Percentiles rank a stretch among this genome's conserved stretches.
These are phyloP conservation scores for Syncephalastrum sp. DNA, from an alignment of 371 early-diverging fungal species.

Conservation along the genomic window DNA sequence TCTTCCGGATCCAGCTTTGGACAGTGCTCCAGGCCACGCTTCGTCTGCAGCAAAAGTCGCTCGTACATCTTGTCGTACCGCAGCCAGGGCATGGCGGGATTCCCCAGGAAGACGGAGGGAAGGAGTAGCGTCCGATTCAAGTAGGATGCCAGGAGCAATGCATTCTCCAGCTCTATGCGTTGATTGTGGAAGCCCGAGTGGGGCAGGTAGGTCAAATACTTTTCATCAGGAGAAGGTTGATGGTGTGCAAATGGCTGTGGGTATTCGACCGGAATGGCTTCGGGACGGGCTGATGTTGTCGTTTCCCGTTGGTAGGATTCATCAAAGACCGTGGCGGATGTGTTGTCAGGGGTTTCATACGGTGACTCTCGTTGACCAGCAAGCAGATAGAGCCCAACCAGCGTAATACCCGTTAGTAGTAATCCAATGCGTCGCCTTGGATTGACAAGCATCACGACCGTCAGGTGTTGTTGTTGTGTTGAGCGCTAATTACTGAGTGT, in stretches of 20 bases:
- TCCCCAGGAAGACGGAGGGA: slow-evolving; percentile 57
- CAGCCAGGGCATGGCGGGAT: slow-evolving; percentile 59
- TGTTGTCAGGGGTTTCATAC: not conserved
- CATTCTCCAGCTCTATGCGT: slow-evolving; percentile 59
- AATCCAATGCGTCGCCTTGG: slow-evolving; percentile 9
- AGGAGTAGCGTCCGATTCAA: slow-evolving; percentile 57
- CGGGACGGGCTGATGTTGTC: not conserved
- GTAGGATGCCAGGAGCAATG: slow-evolving; percentile 52
- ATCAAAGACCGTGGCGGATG: not conserved
- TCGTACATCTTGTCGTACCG: slow-evolving; percentile 54
- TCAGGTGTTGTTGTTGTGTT: no score
- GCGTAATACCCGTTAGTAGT: not conserved
- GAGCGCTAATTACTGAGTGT: no score
- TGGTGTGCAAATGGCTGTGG: slow-evolving; percentile 21
- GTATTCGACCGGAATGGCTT: slow-evolving; percentile 18
- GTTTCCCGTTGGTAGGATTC: not conserved
- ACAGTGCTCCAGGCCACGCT: slow-evolving; percentile 58
- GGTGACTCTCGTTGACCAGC: not conserved
- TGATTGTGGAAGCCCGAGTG: slow-evolving; percentile 70
- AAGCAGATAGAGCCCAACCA: slow-evolving; percentile 4
- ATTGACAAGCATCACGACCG: slow-evolving; percentile 6
- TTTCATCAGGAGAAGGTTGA: slow-evolving; percentile 26
- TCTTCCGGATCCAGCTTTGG: slow-evolving; percentile 28
- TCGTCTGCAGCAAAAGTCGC: slow-evolving; percentile 54
- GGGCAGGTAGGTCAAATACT: slow-evolving; percentile 58